A percentile compares a stretch with the other conserved stretches of the same genome.
Evolutionary conservation across 495 filamentous ascomycete genomes (phyloP).

Genomic region (Cercophora sp.): DNA sequence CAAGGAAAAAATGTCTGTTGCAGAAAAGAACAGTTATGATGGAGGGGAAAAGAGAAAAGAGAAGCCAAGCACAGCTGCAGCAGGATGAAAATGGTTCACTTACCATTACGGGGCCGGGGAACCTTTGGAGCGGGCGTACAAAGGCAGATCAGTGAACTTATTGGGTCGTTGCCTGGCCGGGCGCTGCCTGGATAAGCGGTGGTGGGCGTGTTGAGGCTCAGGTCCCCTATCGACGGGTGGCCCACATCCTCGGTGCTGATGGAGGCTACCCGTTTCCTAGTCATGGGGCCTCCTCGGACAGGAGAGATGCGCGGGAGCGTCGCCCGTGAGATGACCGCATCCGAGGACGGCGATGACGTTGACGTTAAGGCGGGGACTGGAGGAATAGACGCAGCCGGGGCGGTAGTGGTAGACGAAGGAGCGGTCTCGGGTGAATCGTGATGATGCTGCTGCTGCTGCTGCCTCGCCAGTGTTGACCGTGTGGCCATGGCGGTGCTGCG

Average conservation of each 20-base stretch:
- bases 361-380: not conserved
- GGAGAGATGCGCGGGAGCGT: not conserved
- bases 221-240: conserved; percentile 37
- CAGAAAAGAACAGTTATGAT: no score
- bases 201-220: conserved; percentile 35
- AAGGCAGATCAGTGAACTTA: conserved; percentile 77
- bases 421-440: no score
- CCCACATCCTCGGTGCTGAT: conserved; percentile 45
- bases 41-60: no score
- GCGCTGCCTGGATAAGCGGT: conserved; percentile 25
- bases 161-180: no score
- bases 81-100: conserved; percentile 42
- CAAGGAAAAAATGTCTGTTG: no score
- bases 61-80: no score
- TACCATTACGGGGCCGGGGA: conserved; percentile 92
- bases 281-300: conserved; percentile 21
- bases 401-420: not conserved
- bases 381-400: not conserved
- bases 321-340: not conserved
- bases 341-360: no score
- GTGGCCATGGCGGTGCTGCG: conserved; percentile 22
- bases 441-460: conserved; percentile 5
- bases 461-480: conserved; percentile 9
- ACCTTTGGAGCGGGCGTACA: conserved; percentile 93
- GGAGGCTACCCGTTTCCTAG: conserved; percentile 45